These are phyloP conservation scores for Aquilaria yunnanensis DNA, from an alignment of 345 rosid genomes.

Conservation along the genomic window DNA sequence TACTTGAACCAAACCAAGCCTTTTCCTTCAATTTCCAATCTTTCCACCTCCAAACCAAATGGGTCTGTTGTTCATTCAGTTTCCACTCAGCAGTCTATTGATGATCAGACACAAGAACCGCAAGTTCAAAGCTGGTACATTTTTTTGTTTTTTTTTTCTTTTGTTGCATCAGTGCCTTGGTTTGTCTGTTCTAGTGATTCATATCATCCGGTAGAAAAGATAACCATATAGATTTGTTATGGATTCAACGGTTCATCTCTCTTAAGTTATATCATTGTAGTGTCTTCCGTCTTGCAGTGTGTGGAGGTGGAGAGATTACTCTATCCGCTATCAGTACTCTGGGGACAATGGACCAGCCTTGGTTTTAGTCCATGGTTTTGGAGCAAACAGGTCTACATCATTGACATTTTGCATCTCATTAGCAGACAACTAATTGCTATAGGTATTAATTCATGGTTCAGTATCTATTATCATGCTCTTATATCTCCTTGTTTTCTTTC, in stretches of 20 bases:
- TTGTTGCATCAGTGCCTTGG: not conserved
- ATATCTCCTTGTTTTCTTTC: not conserved
- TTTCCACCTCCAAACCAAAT: slow-evolving; percentile 14
- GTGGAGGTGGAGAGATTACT: slow-evolving; percentile 90
- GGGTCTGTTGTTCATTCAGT: slow-evolving; percentile 19
- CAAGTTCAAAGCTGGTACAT: slow-evolving; percentile 44
- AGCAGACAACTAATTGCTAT: slow-evolving; percentile 40
- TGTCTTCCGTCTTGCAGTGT: slow-evolving; percentile 29
- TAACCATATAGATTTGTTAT: not conserved
- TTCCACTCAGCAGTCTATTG: slow-evolving; percentile 17
- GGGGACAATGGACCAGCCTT: slow-evolving; percentile 78
- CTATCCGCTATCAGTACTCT: slow-evolving; percentile 69
- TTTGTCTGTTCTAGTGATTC: not conserved
- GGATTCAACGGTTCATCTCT: not conserved
- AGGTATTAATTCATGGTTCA: slow-evolving; percentile 35
- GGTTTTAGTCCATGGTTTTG: slow-evolving; percentile 85
- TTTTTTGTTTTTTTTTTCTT: not conserved
- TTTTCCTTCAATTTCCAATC: slow-evolving; percentile 4
- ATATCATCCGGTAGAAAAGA: not conserved
- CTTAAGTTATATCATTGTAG: not conserved
- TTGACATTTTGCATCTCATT: slow-evolving; percentile 51
- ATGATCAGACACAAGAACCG: slow-evolving; percentile 17
- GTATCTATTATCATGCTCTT: slow-evolving; percentile 7
- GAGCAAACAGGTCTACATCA: slow-evolving; percentile 89
- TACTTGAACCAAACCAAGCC: slow-evolving; percentile 17